Evolutionary conservation across 768 basidiomycete genomes (phyloP).

Genomic region (Sporobolomyces phaffii): DNA sequence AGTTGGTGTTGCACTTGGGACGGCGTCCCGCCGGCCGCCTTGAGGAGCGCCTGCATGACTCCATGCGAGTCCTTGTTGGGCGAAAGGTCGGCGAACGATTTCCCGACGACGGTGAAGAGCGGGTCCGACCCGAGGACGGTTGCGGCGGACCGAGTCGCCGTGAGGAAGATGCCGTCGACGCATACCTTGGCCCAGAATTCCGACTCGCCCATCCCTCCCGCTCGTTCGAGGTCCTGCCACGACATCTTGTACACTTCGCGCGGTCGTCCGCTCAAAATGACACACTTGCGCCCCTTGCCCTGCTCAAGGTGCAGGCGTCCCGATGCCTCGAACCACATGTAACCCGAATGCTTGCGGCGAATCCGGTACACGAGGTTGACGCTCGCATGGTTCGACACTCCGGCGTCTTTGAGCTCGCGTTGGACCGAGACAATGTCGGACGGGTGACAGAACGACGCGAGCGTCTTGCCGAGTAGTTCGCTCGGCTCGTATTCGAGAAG

Average conservation of each 20-base stretch:
- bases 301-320: slow-evolving; percentile 81
- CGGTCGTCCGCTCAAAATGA: slow-evolving; percentile 77
- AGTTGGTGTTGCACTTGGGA: slow-evolving; percentile 46
- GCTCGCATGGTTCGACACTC: slow-evolving; percentile 39
- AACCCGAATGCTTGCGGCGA: slow-evolving; percentile 59
- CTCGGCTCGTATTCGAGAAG: slow-evolving; percentile 80
- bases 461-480: slow-evolving; percentile 70
- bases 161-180: slow-evolving; percentile 48
- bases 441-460: slow-evolving; percentile 78
- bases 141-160: slow-evolving; percentile 45
- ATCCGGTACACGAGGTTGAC: slow-evolving; percentile 85
- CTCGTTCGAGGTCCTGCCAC: slow-evolving; percentile 58
- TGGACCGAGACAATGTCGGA: slow-evolving; percentile 84
- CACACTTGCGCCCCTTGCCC: slow-evolving; percentile 88
- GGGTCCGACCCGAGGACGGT: slow-evolving; percentile 46
- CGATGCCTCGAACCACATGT: slow-evolving; percentile 86
- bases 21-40: slow-evolving; percentile 40
- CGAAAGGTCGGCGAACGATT: slow-evolving; percentile 43
- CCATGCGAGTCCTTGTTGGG: slow-evolving; percentile 38
- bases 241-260: slow-evolving; percentile 49
- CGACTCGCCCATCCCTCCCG: slow-evolving; percentile 51
- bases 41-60: slow-evolving; percentile 42
- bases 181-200: slow-evolving; percentile 51
- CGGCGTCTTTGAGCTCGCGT: slow-evolving; percentile 69
- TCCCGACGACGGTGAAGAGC: slow-evolving; percentile 17